Evolutionary conservation across 2,329 filamentous ascomycete genomes (phyloP).

Genomic region (Xenosphaeropsis pyriputrescens): DNA sequence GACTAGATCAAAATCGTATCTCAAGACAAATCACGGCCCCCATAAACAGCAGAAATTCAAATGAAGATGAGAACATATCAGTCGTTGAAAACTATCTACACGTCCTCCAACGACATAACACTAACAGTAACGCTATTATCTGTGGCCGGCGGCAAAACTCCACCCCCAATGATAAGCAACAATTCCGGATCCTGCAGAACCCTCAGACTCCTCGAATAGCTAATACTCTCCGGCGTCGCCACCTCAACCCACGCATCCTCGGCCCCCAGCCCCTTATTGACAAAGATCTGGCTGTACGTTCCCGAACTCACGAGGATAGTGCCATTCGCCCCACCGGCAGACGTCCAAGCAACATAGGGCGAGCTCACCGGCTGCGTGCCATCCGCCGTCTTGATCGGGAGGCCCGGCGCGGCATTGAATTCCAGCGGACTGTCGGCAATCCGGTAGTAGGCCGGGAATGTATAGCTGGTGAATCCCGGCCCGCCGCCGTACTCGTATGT

Average conservation of each 20-base stretch:
- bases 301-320: conserved; percentile 16
- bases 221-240: conserved; percentile 10
- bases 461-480: conserved; percentile 4
- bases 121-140: conserved; percentile 16
- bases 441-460: conserved; percentile 18
- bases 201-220: conserved; percentile 15
- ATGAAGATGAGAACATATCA: no score
- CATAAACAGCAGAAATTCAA: no score
- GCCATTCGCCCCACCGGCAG: conserved; percentile 14
- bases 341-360: conserved; percentile 15
- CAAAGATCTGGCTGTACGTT: conserved; percentile 11
- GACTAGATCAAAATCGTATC: no score
- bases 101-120: conserved; percentile 13
- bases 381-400: conserved; percentile 11
- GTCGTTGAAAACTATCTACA: no score
- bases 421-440: conserved; percentile 14
- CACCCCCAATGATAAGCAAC: conserved; percentile 16
- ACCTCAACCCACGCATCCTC: conserved; percentile 13
- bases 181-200: conserved; percentile 13
- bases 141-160: conserved; percentile 13
- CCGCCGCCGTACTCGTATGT: conserved; percentile 38
- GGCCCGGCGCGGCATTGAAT: conserved; percentile 11
- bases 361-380: conserved; percentile 13
- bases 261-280: conserved; percentile 14
- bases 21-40: no score